These are phyloP conservation scores for Boeremia lycopersici DNA, from an alignment of 2,329 filamentous ascomycete genomes.

Conservation along the genomic window DNA sequence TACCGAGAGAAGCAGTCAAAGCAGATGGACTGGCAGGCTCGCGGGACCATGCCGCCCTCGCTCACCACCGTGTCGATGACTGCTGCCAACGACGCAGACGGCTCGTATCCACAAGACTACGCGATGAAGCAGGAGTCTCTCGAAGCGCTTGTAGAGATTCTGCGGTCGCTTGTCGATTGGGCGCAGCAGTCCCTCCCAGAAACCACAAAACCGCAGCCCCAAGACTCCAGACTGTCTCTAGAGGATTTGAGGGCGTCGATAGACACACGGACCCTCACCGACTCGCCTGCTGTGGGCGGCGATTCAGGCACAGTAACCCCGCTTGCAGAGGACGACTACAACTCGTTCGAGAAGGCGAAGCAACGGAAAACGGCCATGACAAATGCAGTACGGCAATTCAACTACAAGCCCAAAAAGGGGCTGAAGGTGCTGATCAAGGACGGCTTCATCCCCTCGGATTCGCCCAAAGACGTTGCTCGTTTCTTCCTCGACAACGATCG, in stretches of 20 bases:
- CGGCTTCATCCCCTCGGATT: conserved; percentile 83
- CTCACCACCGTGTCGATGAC: conserved; percentile 79
- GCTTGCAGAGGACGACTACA: conserved; percentile 81
- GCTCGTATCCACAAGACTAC: conserved; percentile 85
- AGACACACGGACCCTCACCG: conserved; percentile 69
- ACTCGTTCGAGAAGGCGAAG: conserved; percentile 92
- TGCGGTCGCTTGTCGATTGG: conserved; percentile 93
- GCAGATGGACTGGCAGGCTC: conserved; percentile 81
- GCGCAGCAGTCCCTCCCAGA: conserved; percentile 70
- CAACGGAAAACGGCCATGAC: conserved; percentile 89
- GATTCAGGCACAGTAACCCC: conserved; percentile 53
- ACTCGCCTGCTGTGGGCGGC: conserved; percentile 63
- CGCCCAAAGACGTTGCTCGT: conserved; percentile 78
- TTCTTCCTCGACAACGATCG: conserved; percentile 84
- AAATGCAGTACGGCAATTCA: conserved; percentile 90
- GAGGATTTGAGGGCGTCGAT: conserved; percentile 74
- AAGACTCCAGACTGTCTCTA: conserved; percentile 57
- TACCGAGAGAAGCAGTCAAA: conserved; percentile 67
- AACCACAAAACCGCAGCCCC: conserved; percentile 50
- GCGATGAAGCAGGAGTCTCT: conserved; percentile 87
- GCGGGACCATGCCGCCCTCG: conserved; percentile 83
- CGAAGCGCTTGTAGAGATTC: conserved; percentile 84
- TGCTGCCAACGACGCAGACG: conserved; percentile 61
- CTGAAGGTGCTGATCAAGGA: conserved; percentile 83
- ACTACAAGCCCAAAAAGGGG: conserved; percentile 95